Conservation (phyloP, 805 yeast genomes). For the Candida insectorum region DNA sequence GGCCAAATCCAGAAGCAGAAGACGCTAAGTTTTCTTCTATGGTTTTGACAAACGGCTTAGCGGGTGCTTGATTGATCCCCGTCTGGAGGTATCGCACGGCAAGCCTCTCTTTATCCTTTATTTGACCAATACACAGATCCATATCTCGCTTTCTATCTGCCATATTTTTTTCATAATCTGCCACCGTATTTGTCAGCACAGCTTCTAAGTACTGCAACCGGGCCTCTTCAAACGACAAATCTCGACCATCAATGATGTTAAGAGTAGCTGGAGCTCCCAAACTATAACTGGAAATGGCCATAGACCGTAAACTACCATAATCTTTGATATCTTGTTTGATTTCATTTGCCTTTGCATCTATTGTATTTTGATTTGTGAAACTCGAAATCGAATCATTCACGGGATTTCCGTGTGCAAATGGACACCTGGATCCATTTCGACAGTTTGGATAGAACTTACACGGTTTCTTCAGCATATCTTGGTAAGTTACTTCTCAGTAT, state of each 20-base stretch:
- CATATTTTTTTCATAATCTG: constrained; percentile 39
- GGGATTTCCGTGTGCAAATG: constrained; percentile 17
- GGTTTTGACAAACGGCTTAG: constrained; percentile 26
- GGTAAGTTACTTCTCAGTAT: no score
- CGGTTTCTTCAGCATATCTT: constrained; percentile 4
- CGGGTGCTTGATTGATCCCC: constrained; percentile 27
- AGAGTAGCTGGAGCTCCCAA: constrained; percentile 45
- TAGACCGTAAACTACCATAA: constrained; percentile 15
- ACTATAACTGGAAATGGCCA: constrained; percentile 46
- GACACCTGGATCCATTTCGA: constrained; percentile 25
- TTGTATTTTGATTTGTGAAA: constrained; percentile 13
- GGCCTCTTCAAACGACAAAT: constrained; percentile 52
- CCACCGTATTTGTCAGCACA: constrained; percentile 26
- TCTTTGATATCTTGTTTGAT: constrained; percentile 22
- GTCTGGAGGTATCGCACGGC: constrained; percentile 60
- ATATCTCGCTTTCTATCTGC: constrained; percentile 45
- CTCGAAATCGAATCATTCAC: constrained; percentile 10
- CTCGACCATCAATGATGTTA: constrained; percentile 50
- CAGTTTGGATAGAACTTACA: constrained; percentile 20
- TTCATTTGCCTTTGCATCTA: constrained; percentile 15
- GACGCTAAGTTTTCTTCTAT: constrained; percentile 23
- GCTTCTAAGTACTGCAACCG: constrained; percentile 47
- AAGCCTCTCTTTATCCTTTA: constrained; percentile 39
- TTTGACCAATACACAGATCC: constrained; percentile 35
- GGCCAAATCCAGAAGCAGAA: constrained; percentile 9